Base-by-base conservation (phyloP, 2,329 filamentous ascomycete species). In the Cladophialophora chaetospira region DNA sequence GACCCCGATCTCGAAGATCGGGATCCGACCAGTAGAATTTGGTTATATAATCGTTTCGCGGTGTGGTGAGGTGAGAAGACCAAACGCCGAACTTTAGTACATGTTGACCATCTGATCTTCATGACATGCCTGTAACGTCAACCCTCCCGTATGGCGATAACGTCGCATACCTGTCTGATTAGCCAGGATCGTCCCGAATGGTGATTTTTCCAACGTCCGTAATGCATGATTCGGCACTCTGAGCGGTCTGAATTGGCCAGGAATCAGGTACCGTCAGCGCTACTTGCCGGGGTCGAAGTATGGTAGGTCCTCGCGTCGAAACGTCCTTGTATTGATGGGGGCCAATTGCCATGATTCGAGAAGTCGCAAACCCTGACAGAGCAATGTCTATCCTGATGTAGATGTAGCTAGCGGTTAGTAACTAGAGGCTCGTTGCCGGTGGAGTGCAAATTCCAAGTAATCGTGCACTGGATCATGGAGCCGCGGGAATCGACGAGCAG, bases 191-290 rank as follows among this genome's bases (percentile, higher is more conserved):
- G 28, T 36, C 29, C 33, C 45, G 45, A 48, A 11, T 21, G 9
- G 17, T 23, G 21, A 38, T 25, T 25, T 8, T 35, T 48, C 17
- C 17, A 11, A 17, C 25, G 4, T 15, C 10, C 29, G 19, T 3
- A 10, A 25, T 25, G 28, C 17, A 23, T 49, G 46, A 23, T 8
- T 25, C 31, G 25, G 11, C 21, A 13, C 17, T 42, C 9, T 8
- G 5, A 15, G 5, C 21, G 25, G 33, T 26, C 23, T 33, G 35
- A 42, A 9, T 19, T 21, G 1, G 15, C 8, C 23, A 8, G 17
- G 38, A 42, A 33, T 26, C 53, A 49, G 53, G 53, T 55, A 55
- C 53, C 44, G 53, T 55, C 44, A 55, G 53, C 53, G 44, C 35
- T 45, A 44, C 26, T 17, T 11, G 42, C 46, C 23, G 29, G 46